These are phyloP conservation scores for Turnera subulata DNA, from an alignment of 345 rosid species.

Conservation along the genomic window DNA sequence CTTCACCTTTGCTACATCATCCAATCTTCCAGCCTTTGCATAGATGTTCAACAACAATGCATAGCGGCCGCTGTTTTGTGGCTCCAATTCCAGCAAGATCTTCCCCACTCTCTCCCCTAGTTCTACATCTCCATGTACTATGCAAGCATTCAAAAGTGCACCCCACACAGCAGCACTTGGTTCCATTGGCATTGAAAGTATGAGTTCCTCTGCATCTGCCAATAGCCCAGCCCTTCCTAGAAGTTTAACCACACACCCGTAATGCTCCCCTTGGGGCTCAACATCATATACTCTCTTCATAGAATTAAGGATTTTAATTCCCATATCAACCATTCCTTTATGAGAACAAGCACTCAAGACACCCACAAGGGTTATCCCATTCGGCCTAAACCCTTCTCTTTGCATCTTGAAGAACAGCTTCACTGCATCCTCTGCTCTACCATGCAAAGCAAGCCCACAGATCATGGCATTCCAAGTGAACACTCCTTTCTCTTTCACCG, in stretches of 20 bases:
- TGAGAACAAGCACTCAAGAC: constrained; percentile 44
- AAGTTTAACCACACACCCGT: constrained; percentile 43
- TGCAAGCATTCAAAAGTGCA: constrained; percentile 43
- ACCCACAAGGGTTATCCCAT: constrained; percentile 34
- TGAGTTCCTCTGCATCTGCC: constrained; percentile 35
- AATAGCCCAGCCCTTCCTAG: constrained; percentile 39
- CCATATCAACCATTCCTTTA: constrained; percentile 32
- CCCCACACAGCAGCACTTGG: constrained; percentile 46
- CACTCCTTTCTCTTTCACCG: constrained; percentile 29
- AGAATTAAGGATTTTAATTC: constrained; percentile 21
- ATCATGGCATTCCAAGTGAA: constrained; percentile 50
- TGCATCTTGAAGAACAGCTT: constrained; percentile 36
- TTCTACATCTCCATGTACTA: constrained; percentile 32
- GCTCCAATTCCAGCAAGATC: constrained; percentile 35
- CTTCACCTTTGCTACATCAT: constrained; percentile 34
- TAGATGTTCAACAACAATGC: constrained; percentile 43
- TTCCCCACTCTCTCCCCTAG: constrained; percentile 38
- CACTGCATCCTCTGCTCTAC: constrained; percentile 41
- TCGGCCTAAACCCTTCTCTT: constrained; percentile 26
- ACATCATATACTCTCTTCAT: constrained; percentile 29
- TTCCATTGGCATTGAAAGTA: constrained; percentile 31
- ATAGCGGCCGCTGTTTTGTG: constrained; percentile 40
- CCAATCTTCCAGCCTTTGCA: constrained; percentile 41
- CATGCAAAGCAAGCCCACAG: constrained; percentile 40
- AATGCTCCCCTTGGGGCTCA: constrained; percentile 39